These are phyloP conservation scores for Trichoderma guizhouense DNA, from an alignment of 2,329 filamentous ascomycete genomes.

Conservation along the genomic window DNA sequence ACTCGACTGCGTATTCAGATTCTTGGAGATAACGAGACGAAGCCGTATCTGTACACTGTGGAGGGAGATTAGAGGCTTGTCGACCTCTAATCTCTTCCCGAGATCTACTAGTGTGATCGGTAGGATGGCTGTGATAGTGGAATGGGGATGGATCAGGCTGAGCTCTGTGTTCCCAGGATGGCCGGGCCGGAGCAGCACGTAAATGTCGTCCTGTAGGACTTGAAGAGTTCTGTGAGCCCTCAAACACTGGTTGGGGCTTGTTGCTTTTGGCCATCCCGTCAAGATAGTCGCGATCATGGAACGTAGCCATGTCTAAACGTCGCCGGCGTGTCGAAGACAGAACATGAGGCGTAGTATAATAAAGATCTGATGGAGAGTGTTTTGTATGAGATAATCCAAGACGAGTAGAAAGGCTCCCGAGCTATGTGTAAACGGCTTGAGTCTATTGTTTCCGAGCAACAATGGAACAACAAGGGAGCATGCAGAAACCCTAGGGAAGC, in stretches of 20 bases:
- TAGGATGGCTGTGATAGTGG: neutral
- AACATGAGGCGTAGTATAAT: constrained; percentile 26
- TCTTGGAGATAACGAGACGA: neutral
- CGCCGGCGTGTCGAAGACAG: constrained; percentile 24
- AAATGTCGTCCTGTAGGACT: neutral
- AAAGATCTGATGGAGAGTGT: neutral
- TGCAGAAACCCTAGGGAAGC: neutral
- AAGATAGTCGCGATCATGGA: constrained; percentile 24
- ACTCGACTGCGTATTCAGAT: neutral
- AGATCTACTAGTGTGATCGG: neutral
- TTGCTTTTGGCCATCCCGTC: constrained; percentile 11
- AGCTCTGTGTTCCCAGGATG: neutral
- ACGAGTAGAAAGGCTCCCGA: neutral
- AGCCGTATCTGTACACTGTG: neutral
- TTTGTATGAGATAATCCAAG: neutral
- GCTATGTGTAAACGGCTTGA: neutral
- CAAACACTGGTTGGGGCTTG: neutral
- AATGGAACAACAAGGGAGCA: constrained; percentile 8
- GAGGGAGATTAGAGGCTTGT: neutral
- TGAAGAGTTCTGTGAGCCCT: neutral
- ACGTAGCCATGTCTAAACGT: constrained; percentile 25
- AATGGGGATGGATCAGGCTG: neutral
- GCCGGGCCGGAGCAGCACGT: neutral
- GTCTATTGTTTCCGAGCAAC: constrained; percentile 4
- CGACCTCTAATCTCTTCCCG: neutral